Percentiles rank a stretch among this genome's conserved stretches.
These are phyloP conservation scores for Rhodotorula sphaerocarpa DNA, from an alignment of 768 basidiomycete species.

Conservation along the genomic window DNA sequence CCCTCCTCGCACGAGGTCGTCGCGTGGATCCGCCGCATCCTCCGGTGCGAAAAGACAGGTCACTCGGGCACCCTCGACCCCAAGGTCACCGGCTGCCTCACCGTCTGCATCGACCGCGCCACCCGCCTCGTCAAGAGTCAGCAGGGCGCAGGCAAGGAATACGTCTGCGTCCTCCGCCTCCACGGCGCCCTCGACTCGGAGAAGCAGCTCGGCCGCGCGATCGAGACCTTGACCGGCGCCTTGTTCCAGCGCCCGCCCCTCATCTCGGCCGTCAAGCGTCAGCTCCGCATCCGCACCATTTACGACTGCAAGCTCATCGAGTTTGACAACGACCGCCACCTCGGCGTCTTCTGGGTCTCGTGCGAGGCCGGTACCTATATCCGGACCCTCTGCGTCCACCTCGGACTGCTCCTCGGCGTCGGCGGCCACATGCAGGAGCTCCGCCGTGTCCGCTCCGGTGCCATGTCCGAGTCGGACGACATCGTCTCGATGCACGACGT, in stretches of 20 bases:
- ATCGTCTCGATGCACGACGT: conserved; percentile 99
- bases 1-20: conserved; percentile 90
- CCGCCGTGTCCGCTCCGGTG: conserved; percentile 84
- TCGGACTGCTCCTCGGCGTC: conserved; percentile 86
- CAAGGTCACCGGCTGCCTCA: conserved; percentile 96
- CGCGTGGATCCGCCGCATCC: conserved; percentile 93
- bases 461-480: conserved; percentile 94
- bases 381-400: conserved; percentile 92
- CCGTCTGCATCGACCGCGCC: conserved; percentile 98
- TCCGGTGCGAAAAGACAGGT: conserved; percentile 95
- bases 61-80: conserved; percentile 98
- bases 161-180: conserved; percentile 89
- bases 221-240: conserved; percentile 94
- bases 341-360: conserved; percentile 96
- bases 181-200: conserved; percentile 75
- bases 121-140: conserved; percentile 96
- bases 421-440: conserved; percentile 99
- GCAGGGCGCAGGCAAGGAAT: conserved; percentile 98
- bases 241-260: conserved; percentile 98
- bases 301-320: conserved; percentile 92
- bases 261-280: conserved; percentile 97
- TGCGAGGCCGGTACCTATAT: conserved; percentile 82
- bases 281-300: conserved; percentile 92
- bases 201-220: conserved; percentile 76
- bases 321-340: conserved; percentile 92